A percentile compares a stretch with the other conserved stretches of the same genome.
Evolutionary conservation across 352 stramenopile species (phyloP).

Genomic region (Globisporangium nagaii): DNA sequence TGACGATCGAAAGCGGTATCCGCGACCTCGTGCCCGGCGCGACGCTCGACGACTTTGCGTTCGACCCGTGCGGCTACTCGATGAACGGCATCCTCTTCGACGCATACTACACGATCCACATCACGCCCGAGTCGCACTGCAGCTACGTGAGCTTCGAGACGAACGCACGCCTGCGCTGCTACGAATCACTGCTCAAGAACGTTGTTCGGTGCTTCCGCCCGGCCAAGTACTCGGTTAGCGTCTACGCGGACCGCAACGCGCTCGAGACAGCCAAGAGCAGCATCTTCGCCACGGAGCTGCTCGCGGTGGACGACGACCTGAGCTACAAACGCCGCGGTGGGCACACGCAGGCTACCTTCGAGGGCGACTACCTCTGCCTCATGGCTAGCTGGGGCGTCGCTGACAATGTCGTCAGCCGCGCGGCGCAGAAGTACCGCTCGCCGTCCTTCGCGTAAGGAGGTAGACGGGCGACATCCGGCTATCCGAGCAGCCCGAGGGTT

Average conservation of each 20-base stretch:
- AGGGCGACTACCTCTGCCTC: conserved; percentile 80
- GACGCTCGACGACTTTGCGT: conserved; percentile 95
- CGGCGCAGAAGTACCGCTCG: conserved; percentile 62
- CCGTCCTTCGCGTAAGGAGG: conserved; percentile 59
- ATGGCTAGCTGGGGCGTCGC: conserved; percentile 76
- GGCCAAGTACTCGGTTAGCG: conserved; percentile 96
- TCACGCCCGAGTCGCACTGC: conserved; percentile 96
- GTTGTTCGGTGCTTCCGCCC: conserved; percentile 97
- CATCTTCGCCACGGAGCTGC: conserved; percentile 69
- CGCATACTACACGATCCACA: conserved; percentile 99
- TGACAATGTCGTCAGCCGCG: conserved; percentile 36
- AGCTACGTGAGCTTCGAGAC: conserved; percentile 99
- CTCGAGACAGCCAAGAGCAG: conserved; percentile 61
- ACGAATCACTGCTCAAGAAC: conserved; percentile 94
- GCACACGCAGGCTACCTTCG: conserved; percentile 81
- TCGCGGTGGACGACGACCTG: conserved; percentile 69
- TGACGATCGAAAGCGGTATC: conserved; percentile 95
- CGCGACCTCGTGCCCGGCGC: conserved; percentile 92
- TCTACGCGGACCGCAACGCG: conserved; percentile 91
- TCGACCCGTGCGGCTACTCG: conserved; percentile 97
- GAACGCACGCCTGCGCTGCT: conserved; percentile 86
- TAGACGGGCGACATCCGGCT: too few species aligned
- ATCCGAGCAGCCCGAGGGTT: not conserved
- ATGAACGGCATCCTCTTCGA: conserved; percentile 99
- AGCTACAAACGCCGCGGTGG: conserved; percentile 79